Evolutionary conservation across 116 monocot species (phyloP), one percentile per base, ranked within the genome.

Genomic region (Thalassia testudinum): DNA sequence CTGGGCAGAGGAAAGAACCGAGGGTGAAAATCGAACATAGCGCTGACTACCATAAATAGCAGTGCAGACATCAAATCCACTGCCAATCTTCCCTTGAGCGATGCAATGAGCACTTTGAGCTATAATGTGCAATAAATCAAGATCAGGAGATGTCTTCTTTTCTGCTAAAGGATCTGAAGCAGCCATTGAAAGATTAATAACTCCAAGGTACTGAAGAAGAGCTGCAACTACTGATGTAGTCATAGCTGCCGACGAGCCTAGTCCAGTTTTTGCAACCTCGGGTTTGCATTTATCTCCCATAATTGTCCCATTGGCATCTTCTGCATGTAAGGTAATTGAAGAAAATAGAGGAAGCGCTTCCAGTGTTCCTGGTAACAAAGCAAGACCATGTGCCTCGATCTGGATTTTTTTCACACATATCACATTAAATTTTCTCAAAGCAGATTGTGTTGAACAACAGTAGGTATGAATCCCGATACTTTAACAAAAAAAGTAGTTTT

Each of bases 191-290:
- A 97, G 81, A 57, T 45, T 68, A 60, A 88, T 74, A 58, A 59
- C 77, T 66, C 81, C 82, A 64, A 97, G 78, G 59, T 88, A 97
- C 53, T 82, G 97, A 68, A 88, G 75, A 7, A 88, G 63, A 29
- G 73, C 78, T 52, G 89, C 97, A 64, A 97, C 89, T 0, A 97
- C 97, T 30, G 89, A 88, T 63, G 82, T 79, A 26, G 97, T 97
- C 97, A 97, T 97, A 71, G 89, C 97, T 43, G 97, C 85, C 60
- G 89, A 97, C 56, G 97, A 97, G 27, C 89, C 97, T 57, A 97
- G 69, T 51, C 97, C 89, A 44, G 97, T 97, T 77, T 97, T 97
- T 45, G 89, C 97, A 72, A 97, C 85, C 65, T 97, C 89, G 38
- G 97, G 97, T 82, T 77, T 97, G 50, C 79, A 72, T 53, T 57